Conservation (phyloP, 805 yeast genomes). For the Yarrowia porcina region DNA sequence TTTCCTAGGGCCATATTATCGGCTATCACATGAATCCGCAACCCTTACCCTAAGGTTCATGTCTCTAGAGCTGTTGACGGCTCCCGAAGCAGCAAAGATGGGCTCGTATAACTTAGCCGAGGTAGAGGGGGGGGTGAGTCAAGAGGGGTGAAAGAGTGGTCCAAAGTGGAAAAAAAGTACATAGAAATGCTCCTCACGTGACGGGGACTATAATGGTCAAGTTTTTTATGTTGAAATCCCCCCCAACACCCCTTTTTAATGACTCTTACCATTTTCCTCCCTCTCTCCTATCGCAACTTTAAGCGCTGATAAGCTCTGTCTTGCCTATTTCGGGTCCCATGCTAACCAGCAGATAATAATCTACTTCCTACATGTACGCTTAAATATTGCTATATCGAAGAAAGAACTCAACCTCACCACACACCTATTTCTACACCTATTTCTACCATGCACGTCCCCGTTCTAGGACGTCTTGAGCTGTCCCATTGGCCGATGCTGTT, state of each 20-base stretch:
- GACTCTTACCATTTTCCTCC: too few relatives aligned
- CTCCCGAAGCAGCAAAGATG: not conserved
- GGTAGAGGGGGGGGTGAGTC: not conserved
- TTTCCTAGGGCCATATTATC: too few relatives aligned
- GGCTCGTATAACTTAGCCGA: constrained; percentile 16
- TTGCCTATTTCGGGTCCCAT: not conserved
- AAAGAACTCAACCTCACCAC: not conserved
- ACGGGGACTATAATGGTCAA: too few relatives aligned
- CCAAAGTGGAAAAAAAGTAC: too few relatives aligned
- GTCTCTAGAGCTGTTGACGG: too few relatives aligned
- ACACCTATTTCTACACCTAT: not conserved
- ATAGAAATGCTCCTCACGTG: too few relatives aligned
- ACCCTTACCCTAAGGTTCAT: not conserved
- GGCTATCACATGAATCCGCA: too few relatives aligned
- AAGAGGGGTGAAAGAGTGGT: too few relatives aligned
- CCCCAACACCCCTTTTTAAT: too few relatives aligned
- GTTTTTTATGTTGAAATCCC: too few relatives aligned
- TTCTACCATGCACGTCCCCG: constrained; percentile 29
- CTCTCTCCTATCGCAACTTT: not conserved
- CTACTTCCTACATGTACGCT: too few relatives aligned
- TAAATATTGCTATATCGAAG: too few relatives aligned
- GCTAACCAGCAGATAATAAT: not conserved
- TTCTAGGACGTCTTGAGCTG: constrained; percentile 36
- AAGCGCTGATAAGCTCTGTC: not conserved
- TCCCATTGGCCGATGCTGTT: constrained; percentile 38